Base-by-base conservation (phyloP, 2,329 filamentous ascomycete genomes). In the Fusarium mexicanum region DNA sequence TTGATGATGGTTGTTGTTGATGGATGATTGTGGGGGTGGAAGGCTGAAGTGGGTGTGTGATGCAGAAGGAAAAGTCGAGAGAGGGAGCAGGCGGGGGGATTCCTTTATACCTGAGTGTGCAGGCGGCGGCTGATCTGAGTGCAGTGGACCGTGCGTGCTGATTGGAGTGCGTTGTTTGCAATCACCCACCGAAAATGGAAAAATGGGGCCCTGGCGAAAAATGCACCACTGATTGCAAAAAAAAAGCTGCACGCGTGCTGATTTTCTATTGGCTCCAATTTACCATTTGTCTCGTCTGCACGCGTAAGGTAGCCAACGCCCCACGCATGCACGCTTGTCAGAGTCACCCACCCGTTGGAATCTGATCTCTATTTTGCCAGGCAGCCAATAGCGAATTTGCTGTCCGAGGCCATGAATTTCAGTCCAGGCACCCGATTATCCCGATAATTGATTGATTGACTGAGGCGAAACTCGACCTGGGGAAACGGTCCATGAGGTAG, bases 1-100 rank as follows among this genome's bases (percentile, higher is more conserved):
- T 47, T 68, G 76, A 71, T 75, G 67, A 59, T 66, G 63, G 64
- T 74, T 71, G 78, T 78, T 72, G 73, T 79, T 73, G 78, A 78
- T 75, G 74, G 78, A 77, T 75, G 74, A 77, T 78, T 75, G 74
- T 79, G 77, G 75, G 76, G 70, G 76, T 78, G 75, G 74, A 74
- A 73, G 69, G 73, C 79, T 75, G 75, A 75, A 76, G 79, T 80
- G 78, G 79, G 81, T 80, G 82, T 82, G 80, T 82, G 83, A 84
- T 85, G 84, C 78, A 84, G 82, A 79, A 84, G 78, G 80, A 73
- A 83, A 84, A 85, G 78, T 73, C 77, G 73, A 73, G 70, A 76
- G 75, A 75, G 64, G 73, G 73, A 72, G 80, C 78, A 77, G 84
- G 84, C 83, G 86, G 86, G 86, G 85, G 83, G 80, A 75, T 74